A percentile compares a stretch with the other conserved stretches of the same genome.
Conservation (phyloP, 768 basidiomycete species). For the Termitomyces eurrhizus region DNA sequence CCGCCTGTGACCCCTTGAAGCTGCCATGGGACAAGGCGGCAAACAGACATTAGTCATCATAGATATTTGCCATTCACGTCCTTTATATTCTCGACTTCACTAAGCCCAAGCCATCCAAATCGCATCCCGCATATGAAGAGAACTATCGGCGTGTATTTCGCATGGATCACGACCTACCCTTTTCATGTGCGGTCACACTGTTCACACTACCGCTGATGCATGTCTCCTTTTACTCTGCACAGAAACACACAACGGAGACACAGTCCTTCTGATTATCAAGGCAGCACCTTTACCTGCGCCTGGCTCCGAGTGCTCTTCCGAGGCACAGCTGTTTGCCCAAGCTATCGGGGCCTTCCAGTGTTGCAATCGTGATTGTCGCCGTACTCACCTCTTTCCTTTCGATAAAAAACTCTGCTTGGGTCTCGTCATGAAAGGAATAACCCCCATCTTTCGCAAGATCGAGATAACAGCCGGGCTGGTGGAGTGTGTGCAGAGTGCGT, state of each 20-base stretch:
- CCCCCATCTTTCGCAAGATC: slow-evolving; percentile 15
- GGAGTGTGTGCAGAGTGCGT: slow-evolving; percentile 18
- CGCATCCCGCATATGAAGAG: slow-evolving; percentile 1
- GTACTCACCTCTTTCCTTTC: slow-evolving; percentile 12
- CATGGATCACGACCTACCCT: slow-evolving; percentile 15
- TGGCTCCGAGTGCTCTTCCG: background rate
- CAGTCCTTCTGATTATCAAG: slow-evolving; percentile 16
- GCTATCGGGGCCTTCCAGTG: slow-evolving; percentile 18
- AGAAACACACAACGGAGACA: background rate
- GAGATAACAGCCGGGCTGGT: slow-evolving; percentile 14
- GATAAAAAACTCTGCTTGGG: slow-evolving; percentile 12
- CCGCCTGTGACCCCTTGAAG: slow-evolving; percentile 42
- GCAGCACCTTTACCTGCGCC: slow-evolving; percentile 4
- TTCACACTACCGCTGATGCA: slow-evolving; percentile 15
- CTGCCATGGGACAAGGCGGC: slow-evolving; percentile 7
- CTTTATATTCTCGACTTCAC: slow-evolving; percentile 15
- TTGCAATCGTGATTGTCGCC: slow-evolving; percentile 15
- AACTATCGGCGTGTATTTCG: slow-evolving; percentile 12
- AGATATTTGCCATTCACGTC: slow-evolving; percentile 20
- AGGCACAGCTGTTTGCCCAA: slow-evolving; percentile 17
- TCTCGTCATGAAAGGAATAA: slow-evolving; percentile 14
- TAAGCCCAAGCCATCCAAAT: slow-evolving; percentile 6
- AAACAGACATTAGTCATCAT: slow-evolving; percentile 8
- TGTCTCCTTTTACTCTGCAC: slow-evolving; percentile 12
- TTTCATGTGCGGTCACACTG: slow-evolving; percentile 18